Base-by-base conservation (phyloP, 495 filamentous ascomycete species). In the Pseudoneurospora amorphoporcata region DNA sequence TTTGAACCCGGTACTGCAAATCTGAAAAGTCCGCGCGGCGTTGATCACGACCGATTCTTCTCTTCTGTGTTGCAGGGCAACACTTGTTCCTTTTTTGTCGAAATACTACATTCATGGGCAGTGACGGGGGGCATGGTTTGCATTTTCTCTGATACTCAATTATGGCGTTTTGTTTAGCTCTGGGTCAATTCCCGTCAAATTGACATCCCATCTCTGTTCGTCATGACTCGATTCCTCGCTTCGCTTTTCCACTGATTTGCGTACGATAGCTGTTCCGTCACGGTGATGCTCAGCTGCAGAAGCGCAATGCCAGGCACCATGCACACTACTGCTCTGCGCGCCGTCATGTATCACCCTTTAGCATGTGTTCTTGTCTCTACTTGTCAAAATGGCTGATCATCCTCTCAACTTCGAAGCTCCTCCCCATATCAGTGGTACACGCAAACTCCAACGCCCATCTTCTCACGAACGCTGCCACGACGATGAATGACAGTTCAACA, bases 31-130 rank as follows among this genome's bases (percentile, higher is more conserved):
- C 29, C 6, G 7, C 53, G 29, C 53, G 53, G 14, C 53, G 14
- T 65, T 65, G 12, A 37, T 35, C 14, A 35, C 29, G 29, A 65
- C 53, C 53, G 53, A 65, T 69, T 69, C 58, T 68, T 68, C 39
- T 39, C 47, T 72, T 72, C 37, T 19, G 29, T 72, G 53, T 65
- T 65, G 53, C 53, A 65, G 53, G 53, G 53, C 53, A 65, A 65
- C 53, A 65, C 53, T 37, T 35, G 53, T 65, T 17, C 7, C 53
- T 65, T 35, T 23, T 65, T 35, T 3, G 35, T 58, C 53, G 3
- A 65, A 35, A 32, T 65, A 10, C 4, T 35, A 65, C 29, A 6
- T 65, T 65, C 35, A 65, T 37, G 53, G 53, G 53, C 53, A 35
- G 14, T 65, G 53, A 35, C 29, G 53, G 53, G 53, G 29, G 29